A percentile compares a stretch with the other conserved stretches of the same genome.
These are phyloP conservation scores for Colletotrichum costaricense DNA, from an alignment of 2,329 filamentous ascomycete species.

Conservation along the genomic window DNA sequence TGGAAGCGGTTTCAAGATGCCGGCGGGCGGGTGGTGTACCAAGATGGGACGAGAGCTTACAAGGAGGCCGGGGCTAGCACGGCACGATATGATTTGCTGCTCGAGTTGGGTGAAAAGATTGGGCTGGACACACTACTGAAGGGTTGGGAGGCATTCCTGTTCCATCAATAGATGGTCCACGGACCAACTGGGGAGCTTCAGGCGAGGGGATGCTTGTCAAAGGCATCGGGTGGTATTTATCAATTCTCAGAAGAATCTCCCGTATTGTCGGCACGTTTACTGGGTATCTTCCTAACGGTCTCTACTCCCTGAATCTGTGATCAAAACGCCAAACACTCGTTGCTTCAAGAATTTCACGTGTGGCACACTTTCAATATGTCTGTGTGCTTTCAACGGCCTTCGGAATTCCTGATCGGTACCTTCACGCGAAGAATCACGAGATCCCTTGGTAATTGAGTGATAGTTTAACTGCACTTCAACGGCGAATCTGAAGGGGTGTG, in stretches of 20 bases:
- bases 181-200: background rate
- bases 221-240: background rate
- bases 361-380: background rate
- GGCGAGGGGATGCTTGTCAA: background rate
- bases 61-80: background rate
- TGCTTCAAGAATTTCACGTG: background rate
- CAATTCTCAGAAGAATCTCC: background rate
- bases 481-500: background rate
- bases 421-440: background rate
- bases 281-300: background rate
- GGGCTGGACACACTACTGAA: conserved; percentile 3
- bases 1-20: conserved; percentile 8
- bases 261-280: background rate
- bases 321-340: background rate
- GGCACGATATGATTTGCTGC: background rate
- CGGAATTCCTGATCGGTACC: background rate
- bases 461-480: background rate
- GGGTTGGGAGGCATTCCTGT: background rate
- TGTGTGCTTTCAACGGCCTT: background rate
- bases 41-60: conserved; percentile 1
- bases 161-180: background rate
- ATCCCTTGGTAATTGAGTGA: background rate
- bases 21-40: background rate
- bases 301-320: background rate
- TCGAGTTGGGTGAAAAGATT: background rate